Evolutionary conservation across 2,329 filamentous ascomycete species (phyloP).

Genomic region (Colletotrichum sp.): DNA sequence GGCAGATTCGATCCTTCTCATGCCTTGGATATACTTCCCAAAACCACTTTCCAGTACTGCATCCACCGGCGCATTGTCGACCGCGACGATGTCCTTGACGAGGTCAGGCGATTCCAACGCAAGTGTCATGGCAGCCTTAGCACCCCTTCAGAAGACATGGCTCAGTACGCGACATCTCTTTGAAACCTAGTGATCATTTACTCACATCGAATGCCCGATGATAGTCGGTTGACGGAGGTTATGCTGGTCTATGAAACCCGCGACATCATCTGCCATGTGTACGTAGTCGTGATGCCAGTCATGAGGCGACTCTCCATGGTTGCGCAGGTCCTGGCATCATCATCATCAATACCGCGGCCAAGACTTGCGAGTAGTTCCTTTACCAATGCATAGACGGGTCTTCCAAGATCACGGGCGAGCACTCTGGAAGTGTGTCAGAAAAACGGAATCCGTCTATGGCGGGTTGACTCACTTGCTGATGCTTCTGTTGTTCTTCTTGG

Average conservation of each 20-base stretch:
- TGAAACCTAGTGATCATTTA: not conserved
- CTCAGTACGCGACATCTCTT: not conserved
- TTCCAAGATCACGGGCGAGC: conserved; percentile 79
- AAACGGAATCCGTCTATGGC: conserved; percentile 11
- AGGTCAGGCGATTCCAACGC: conserved; percentile 73
- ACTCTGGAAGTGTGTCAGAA: conserved; percentile 54
- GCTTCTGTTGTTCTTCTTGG: conserved; percentile 91
- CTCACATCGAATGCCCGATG: conserved; percentile 92
- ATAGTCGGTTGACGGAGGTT: conserved; percentile 73
- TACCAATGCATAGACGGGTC: conserved; percentile 83
- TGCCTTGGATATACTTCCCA: conserved; percentile 79
- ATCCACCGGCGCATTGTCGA: conserved; percentile 92
- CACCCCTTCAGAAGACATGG: conserved; percentile 63
- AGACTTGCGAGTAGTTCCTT: conserved; percentile 31
- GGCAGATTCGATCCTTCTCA: conserved; percentile 79
- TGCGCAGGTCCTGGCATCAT: conserved; percentile 75
- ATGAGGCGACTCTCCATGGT: conserved; percentile 92
- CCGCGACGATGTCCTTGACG: conserved; percentile 76
- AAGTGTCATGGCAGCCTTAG: conserved; percentile 90
- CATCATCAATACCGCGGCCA: conserved; percentile 16
- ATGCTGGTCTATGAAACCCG: conserved; percentile 77
- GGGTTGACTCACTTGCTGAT: conserved; percentile 82
- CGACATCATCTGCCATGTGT: conserved; percentile 83
- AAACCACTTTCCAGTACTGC: conserved; percentile 78
- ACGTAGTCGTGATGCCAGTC: conserved; percentile 77